A percentile compares a stretch with the other conserved stretches of the same genome.
Conservation (phyloP, 202 grass and related monocot genomes). For the Elaeis oleifera region DNA sequence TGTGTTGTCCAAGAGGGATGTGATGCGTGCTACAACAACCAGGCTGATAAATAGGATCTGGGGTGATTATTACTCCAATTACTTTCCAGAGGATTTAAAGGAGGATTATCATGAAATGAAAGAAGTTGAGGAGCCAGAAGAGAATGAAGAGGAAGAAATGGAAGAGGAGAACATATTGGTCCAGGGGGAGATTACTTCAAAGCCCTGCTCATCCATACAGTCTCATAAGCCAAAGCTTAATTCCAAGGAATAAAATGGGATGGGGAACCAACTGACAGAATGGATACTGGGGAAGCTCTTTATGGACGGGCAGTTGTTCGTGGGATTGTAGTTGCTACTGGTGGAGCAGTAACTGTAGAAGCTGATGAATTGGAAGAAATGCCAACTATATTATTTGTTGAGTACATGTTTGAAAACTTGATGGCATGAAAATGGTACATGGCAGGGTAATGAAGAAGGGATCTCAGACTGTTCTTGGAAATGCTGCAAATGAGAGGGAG, state of each 20-base stretch:
- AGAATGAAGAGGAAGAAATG: constrained; percentile 76
- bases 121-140: constrained; percentile 56
- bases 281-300: constrained; percentile 47
- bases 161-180: constrained; percentile 44
- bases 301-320: constrained; percentile 48
- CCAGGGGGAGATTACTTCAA: constrained; percentile 35
- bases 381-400: constrained; percentile 61
- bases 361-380: constrained; percentile 51
- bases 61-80: constrained; percentile 80
- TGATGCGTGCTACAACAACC: constrained; percentile 94
- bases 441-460: constrained; percentile 73
- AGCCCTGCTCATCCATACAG: constrained; percentile 28
- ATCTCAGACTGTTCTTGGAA: constrained; percentile 75
- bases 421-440: constrained; percentile 72
- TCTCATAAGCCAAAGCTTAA: constrained; percentile 46
- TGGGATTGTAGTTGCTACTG: constrained; percentile 47
- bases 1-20: constrained; percentile 58
- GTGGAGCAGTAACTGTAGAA: constrained; percentile 47
- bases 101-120: constrained; percentile 55
- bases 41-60: constrained; percentile 79
- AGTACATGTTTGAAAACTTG: constrained; percentile 79
- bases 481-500: constrained; percentile 93
- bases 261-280: constrained; percentile 43
- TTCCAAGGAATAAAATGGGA: constrained; percentile 59
- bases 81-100: constrained; percentile 85